These are phyloP conservation scores for Cercospora sp. DNA, from an alignment of 2,329 filamentous ascomycete species.

Conservation along the genomic window DNA sequence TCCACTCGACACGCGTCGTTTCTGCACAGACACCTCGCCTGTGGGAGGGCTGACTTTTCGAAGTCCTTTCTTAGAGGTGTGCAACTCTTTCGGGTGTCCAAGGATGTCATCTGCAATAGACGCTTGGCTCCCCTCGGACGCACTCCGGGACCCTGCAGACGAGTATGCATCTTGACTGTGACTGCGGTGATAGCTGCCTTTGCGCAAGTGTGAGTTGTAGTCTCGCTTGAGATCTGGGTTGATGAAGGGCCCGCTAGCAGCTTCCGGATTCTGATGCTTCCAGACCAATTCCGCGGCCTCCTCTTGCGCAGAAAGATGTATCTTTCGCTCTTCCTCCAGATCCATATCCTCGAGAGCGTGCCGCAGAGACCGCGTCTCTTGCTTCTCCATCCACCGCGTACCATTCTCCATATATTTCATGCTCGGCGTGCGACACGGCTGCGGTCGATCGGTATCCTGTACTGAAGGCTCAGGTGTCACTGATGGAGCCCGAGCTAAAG, in stretches of 20 bases:
- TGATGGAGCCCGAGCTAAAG: constrained; percentile 33
- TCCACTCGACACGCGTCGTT: constrained; percentile 30
- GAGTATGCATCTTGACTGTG: constrained; percentile 39
- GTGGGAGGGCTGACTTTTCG: constrained; percentile 29
- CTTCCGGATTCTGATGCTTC: constrained; percentile 69
- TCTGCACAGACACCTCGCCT: constrained; percentile 25
- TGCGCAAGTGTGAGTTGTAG: constrained; percentile 68
- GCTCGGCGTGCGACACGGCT: constrained; percentile 53
- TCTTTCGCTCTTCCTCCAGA: constrained; percentile 60
- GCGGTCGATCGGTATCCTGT: constrained; percentile 49
- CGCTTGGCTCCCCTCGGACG: constrained; percentile 23
- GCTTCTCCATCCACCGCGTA: constrained; percentile 76
- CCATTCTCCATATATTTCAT: constrained; percentile 72
- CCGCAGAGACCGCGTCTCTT: constrained; percentile 69
- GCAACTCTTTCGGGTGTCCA: constrained; percentile 17
- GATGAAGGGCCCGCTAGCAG: constrained; percentile 49
- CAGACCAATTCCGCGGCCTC: constrained; percentile 79
- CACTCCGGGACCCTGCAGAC: constrained; percentile 20
- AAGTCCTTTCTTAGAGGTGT: constrained; percentile 15
- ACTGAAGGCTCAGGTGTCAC: constrained; percentile 36
- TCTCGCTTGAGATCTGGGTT: constrained; percentile 40
- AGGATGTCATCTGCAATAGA: constrained; percentile 17
- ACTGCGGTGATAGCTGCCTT: constrained; percentile 66
- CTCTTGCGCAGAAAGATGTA: constrained; percentile 70
- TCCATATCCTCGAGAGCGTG: constrained; percentile 74